A percentile compares a stretch with the other conserved stretches of the same genome.
These are phyloP conservation scores for Talaromyces liani DNA, from an alignment of 495 filamentous ascomycete species.

Conservation along the genomic window DNA sequence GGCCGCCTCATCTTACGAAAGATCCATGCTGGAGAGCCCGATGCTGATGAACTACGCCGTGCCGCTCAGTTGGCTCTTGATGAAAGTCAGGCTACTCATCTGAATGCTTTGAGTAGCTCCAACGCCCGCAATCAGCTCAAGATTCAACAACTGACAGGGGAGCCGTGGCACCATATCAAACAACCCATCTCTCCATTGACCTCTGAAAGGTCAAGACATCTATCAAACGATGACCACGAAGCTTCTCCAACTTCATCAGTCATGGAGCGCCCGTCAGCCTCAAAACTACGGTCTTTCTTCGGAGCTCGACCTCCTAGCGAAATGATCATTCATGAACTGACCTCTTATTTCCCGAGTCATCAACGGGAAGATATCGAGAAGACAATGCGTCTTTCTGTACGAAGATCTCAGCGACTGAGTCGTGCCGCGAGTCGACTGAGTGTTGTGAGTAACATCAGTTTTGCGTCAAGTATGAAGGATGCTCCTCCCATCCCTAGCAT, in stretches of 20 bases:
- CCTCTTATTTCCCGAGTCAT: slow-evolving; percentile 95
- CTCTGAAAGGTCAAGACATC: slow-evolving; percentile 54
- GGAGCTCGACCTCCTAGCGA: slow-evolving; percentile 91
- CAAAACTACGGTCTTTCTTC: slow-evolving; percentile 70
- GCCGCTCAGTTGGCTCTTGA: slow-evolving; percentile 79
- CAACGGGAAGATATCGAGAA: slow-evolving; percentile 86
- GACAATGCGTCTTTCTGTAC: slow-evolving; percentile 83
- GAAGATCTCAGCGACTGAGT: slow-evolving; percentile 83
- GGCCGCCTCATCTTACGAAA: slow-evolving; percentile 85
- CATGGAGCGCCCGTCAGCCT: slow-evolving; percentile 39
- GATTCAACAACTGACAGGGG: slow-evolving; percentile 75
- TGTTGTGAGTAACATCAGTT: slow-evolving; percentile 88
- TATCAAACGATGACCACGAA: slow-evolving; percentile 49
- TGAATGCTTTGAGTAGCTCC: slow-evolving; percentile 53
- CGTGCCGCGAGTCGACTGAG: slow-evolving; percentile 85
- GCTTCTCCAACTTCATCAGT: slow-evolving; percentile 33
- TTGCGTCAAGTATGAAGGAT: slow-evolving; percentile 76
- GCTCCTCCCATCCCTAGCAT: slow-evolving; percentile 93
- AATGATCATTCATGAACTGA: slow-evolving; percentile 91
- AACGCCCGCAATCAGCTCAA: slow-evolving; percentile 64
- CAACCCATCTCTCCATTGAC: slow-evolving; percentile 76
- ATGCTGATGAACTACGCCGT: slow-evolving; percentile 67
- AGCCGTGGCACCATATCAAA: slow-evolving; percentile 73
- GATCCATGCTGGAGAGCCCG: slow-evolving; percentile 79
- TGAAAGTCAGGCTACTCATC: slow-evolving; percentile 67